phyloP scores from a whole-genome alignment of 306 rosid species.

The Sicyos baderoa region DNA sequence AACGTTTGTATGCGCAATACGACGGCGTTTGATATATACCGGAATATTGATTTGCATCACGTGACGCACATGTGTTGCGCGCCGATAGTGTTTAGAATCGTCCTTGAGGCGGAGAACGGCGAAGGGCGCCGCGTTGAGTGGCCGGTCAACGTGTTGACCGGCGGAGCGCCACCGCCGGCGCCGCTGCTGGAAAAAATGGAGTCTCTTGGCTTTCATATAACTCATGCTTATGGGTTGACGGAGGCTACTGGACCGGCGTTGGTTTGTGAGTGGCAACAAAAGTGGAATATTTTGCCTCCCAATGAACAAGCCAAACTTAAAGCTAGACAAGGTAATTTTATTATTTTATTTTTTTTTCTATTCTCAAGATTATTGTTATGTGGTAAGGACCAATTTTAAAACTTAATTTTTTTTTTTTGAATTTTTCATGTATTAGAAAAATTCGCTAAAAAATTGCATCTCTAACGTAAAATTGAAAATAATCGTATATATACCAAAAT shows the following conservation, averaged over 20 bases:
- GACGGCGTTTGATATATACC: slow-evolving; percentile 46
- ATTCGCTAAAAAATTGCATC: no score
- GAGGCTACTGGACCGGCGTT: slow-evolving; percentile 92
- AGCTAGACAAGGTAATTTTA: slow-evolving; percentile 47
- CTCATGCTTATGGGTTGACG: slow-evolving; percentile 83
- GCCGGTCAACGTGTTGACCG: slow-evolving; percentile 59
- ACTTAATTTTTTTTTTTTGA: no score
- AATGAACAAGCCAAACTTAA: slow-evolving; percentile 44
- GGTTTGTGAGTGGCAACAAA: slow-evolving; percentile 77
- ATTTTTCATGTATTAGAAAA: no score
- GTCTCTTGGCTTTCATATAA: slow-evolving; percentile 61
- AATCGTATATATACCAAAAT: no score
- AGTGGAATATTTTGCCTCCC: slow-evolving; percentile 47
- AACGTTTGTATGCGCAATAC: slow-evolving; percentile 61
- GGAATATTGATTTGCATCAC: slow-evolving; percentile 34
- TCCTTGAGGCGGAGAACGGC: slow-evolving; percentile 38
- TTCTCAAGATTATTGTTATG: no score
- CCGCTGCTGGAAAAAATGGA: slow-evolving; percentile 46
- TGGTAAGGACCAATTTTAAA: no score
- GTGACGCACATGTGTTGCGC: slow-evolving; percentile 98
- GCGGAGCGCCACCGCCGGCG: slow-evolving; percentile 85
- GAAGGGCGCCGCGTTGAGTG: slow-evolving; percentile 24
- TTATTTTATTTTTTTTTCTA: no score
- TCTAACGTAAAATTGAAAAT: no score
- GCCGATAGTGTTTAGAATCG: slow-evolving; percentile 60